Conservation (phyloP, 75 land plant species). For the Ceratopteris richardii region DNA sequence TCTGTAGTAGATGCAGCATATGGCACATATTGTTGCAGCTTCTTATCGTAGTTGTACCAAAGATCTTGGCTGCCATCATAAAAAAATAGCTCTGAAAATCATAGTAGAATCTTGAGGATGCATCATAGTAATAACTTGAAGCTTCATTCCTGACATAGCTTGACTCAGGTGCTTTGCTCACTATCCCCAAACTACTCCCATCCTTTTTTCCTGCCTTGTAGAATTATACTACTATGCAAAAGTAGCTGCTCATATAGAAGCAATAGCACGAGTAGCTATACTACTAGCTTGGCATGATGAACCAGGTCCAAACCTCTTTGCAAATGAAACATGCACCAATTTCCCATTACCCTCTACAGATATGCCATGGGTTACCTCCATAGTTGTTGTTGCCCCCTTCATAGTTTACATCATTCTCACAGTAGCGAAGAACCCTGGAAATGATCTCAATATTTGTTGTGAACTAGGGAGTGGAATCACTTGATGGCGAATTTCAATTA, state of each 20-base stretch:
- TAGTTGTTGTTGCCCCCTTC: conserved; percentile 90
- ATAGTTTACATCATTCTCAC: conserved; percentile 95
- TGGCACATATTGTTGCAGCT: conserved; percentile 72
- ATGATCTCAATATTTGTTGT: conserved; percentile 79
- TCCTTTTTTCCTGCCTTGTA: neutral
- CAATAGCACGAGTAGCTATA: conserved; percentile 97
- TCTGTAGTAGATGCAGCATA: conserved; percentile 48
- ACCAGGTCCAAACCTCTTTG: conserved; percentile 83
- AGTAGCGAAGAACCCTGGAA: conserved; percentile 76
- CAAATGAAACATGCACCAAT: conserved; percentile 85
- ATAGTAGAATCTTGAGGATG: too few species aligned
- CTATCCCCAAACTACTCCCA: conserved; percentile 9
- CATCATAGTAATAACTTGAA: too few species aligned
- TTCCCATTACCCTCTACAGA: conserved; percentile 92
- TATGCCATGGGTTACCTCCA: conserved; percentile 89
- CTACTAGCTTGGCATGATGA: too few species aligned
- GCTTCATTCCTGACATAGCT: conserved; percentile 99
- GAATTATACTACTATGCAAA: conserved; percentile 24
- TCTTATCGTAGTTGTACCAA: conserved; percentile 88
- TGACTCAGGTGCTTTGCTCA: conserved; percentile 49
- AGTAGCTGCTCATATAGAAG: too few species aligned
- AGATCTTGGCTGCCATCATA: conserved; percentile 87
- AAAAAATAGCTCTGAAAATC: conserved; percentile 95
- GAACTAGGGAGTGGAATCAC: conserved; percentile 10
- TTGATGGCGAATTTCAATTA: conserved; percentile 15